Percentiles rank a stretch among this genome's conserved stretches.
These are phyloP conservation scores for Ganoderma multipileum DNA, from an alignment of 1,284 basidiomycete species.

Conservation along the genomic window DNA sequence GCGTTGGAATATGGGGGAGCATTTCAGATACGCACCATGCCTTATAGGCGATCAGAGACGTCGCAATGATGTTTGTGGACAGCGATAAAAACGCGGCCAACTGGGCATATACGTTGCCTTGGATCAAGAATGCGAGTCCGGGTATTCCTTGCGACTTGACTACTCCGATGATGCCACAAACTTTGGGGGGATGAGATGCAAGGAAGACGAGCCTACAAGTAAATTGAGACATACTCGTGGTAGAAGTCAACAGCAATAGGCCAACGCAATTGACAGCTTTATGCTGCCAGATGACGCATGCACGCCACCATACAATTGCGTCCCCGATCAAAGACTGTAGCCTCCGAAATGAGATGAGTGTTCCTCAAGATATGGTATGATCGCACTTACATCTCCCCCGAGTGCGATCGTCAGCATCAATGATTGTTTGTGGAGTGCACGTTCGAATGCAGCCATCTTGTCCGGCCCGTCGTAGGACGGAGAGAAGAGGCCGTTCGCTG, in stretches of 20 bases:
- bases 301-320: slow-evolving; percentile 9
- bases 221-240: background rate
- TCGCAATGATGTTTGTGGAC: background rate
- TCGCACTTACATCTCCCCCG: background rate
- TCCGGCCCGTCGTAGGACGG: background rate
- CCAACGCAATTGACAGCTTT: background rate
- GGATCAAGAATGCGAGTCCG: background rate
- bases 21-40: background rate
- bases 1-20: background rate
- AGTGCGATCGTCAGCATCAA: slow-evolving; percentile 3
- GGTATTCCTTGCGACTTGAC: background rate
- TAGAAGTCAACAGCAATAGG: background rate
- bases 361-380: background rate
- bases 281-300: slow-evolving; percentile 1
- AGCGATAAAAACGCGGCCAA: background rate
- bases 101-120: background rate
- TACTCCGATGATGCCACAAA: background rate
- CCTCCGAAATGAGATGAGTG: background rate
- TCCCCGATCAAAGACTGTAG: slow-evolving; percentile 4
- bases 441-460: background rate
- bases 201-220: background rate
- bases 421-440: background rate
- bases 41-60: slow-evolving; percentile 1
- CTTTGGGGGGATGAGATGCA: background rate
- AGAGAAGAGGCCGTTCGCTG: background rate